Base-by-base conservation (phyloP, 2,329 filamentous ascomycete species). In the Aquanectria penicillioides region DNA sequence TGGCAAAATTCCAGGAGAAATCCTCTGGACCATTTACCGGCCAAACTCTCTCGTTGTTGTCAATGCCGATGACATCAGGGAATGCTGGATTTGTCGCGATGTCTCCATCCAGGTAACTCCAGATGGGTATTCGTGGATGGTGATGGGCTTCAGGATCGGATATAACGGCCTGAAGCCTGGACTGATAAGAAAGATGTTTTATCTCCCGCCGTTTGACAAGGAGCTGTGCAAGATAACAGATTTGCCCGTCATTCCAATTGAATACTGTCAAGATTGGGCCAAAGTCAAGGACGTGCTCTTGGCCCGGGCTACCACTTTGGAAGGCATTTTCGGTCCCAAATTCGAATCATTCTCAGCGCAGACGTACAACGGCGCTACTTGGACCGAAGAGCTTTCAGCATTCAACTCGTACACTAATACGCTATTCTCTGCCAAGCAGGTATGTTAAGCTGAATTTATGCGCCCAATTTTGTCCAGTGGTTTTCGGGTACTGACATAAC, bases 1-100 rank as follows among this genome's bases (percentile, higher is more conserved):
- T 7, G 52, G 43, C 26, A 41, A 41, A 22, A 40, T 56, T 6
- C 34, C 44, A 11, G 28, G 20, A 6, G 52, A 56, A n/a, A 48
- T 56, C n/a, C 52, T 56, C 26, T 56, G 52, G 43, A 47, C 52
- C 13, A 18, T 48, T 15, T 56, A 33, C 12, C 52, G 26, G 5
- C 43, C 43, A n/a, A 56, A 56, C 15, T 13, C 34, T 12, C 26
- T 56, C 26, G 43, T 56, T 11, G 29, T 48, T 5, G 34, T 47
- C 28, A 41, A 25, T 3, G 43, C 20, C 10, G 43, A 25, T 15
- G 34, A 38, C 4, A 22, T 55, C 13, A 33, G 22, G 8, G 52
- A 55, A 12, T 44, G 43, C n/a, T 55, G 52, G 52, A 48, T 55
- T n/a, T 47, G 51, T 5, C 51, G 50, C 23, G 12, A 23, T 4